phyloP scores from a whole-genome alignment of 371 early-diverging fungal species.

The Mucor sp. region DNA sequence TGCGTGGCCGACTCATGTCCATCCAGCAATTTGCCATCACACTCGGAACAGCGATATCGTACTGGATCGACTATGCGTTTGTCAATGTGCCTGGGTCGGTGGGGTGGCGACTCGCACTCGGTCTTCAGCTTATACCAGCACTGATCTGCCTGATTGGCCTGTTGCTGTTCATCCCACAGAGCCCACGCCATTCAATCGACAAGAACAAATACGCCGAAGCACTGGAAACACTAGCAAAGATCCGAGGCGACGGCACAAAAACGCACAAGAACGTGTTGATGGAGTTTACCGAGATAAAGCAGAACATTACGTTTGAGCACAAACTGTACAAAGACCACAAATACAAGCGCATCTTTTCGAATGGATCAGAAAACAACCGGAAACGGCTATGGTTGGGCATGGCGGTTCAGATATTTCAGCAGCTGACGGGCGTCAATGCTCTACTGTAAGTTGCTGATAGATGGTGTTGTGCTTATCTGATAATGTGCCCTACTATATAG shows the following conservation, averaged over 20 bases:
- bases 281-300: slow-evolving; percentile 76
- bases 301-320: slow-evolving; percentile 71
- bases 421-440: slow-evolving; percentile 77
- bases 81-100: slow-evolving; percentile 26
- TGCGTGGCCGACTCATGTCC: slow-evolving; percentile 87
- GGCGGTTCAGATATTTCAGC: slow-evolving; percentile 73
- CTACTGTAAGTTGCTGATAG: slow-evolving; percentile 55
- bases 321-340: slow-evolving; percentile 54
- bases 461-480: too few species aligned
- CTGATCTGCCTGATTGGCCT: slow-evolving; percentile 31
- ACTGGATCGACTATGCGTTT: slow-evolving; percentile 45
- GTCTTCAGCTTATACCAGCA: slow-evolving; percentile 43
- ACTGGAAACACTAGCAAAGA: slow-evolving; percentile 49
- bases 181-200: slow-evolving; percentile 68
- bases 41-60: slow-evolving; percentile 46
- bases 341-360: slow-evolving; percentile 20
- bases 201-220: slow-evolving; percentile 57
- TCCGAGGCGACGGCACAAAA: slow-evolving; percentile 45
- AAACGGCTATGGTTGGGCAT: slow-evolving; percentile 73
- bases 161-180: slow-evolving; percentile 37
- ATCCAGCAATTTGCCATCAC: slow-evolving; percentile 92
- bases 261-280: slow-evolving; percentile 43
- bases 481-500: slow-evolving; percentile 11
- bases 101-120: slow-evolving; percentile 61
- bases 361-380: slow-evolving; percentile 54